Percentiles rank a stretch among this genome's conserved stretches.
Conservation (phyloP, 768 basidiomycete species). For the Boletus bicolor region DNA sequence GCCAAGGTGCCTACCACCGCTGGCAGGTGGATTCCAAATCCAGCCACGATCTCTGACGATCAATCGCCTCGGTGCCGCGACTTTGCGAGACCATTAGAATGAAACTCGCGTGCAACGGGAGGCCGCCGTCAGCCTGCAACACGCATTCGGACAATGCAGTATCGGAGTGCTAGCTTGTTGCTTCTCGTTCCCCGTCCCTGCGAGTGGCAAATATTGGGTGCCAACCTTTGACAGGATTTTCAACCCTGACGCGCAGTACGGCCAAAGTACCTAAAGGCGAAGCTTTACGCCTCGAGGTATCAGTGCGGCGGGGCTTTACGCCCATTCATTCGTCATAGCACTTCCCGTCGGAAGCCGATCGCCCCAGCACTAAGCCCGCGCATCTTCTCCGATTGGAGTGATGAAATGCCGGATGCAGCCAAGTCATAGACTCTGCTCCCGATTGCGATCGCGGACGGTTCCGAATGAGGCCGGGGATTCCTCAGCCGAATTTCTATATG, state of each 20-base stretch:
- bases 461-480: conserved; percentile 21
- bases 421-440: background rate
- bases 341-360: conserved; percentile 28
- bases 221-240: conserved; percentile 14
- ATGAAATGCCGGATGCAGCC: conserved; percentile 9
- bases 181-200: conserved; percentile 15
- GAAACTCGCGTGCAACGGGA: conserved; percentile 20
- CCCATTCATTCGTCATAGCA: conserved; percentile 29
- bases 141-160: conserved; percentile 9
- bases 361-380: conserved; percentile 21
- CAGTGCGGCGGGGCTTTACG: conserved; percentile 32
- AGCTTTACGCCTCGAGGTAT: conserved; percentile 32
- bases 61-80: conserved; percentile 29
- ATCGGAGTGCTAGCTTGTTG: conserved; percentile 10
- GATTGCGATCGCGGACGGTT: conserved; percentile 19
- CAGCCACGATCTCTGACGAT: conserved; percentile 21
- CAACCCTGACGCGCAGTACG: conserved; percentile 34
- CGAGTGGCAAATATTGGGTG: conserved; percentile 13
- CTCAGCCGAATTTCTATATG: conserved; percentile 25
- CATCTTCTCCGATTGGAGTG: conserved; percentile 10
- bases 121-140: conserved; percentile 11
- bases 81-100: conserved; percentile 1
- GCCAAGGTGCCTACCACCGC: conserved; percentile 21
- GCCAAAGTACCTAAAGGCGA: conserved; percentile 30
- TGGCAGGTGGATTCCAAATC: conserved; percentile 14